Percentiles rank a stretch among this genome's conserved stretches.
These are phyloP conservation scores for Sarocladium strictum DNA, from an alignment of 2,329 filamentous ascomycete genomes.

Conservation along the genomic window DNA sequence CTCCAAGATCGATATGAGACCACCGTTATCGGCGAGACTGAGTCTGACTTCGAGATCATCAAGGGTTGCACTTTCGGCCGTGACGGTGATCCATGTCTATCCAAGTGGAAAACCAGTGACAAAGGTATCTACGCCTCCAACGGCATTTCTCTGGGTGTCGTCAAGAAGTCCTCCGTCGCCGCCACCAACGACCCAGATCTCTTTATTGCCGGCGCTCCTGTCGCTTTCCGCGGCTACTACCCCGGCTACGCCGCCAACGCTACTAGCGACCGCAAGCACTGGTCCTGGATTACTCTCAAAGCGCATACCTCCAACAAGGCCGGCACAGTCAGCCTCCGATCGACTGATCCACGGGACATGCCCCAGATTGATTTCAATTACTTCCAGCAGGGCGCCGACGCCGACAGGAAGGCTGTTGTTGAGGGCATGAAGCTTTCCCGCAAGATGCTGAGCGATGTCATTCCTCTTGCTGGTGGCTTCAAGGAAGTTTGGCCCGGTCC, in stretches of 20 bases:
- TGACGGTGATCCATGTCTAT: slow-evolving; percentile 18
- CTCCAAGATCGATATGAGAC: slow-evolving; percentile 22
- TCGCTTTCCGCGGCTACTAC: slow-evolving; percentile 33
- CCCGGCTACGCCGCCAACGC: slow-evolving; percentile 28
- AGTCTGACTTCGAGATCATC: slow-evolving; percentile 25
- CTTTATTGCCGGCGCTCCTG: slow-evolving; percentile 32
- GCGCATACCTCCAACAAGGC: slow-evolving; percentile 53
- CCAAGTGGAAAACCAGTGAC: slow-evolving; percentile 9
- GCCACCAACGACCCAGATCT: slow-evolving; percentile 19
- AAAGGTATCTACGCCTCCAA: slow-evolving; percentile 27
- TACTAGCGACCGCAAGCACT: slow-evolving; percentile 30
- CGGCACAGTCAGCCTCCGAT: slow-evolving; percentile 54
- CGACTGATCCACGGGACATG: slow-evolving; percentile 52
- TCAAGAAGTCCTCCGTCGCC: slow-evolving; percentile 21
- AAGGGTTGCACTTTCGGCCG: slow-evolving; percentile 24
- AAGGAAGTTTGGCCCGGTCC: slow-evolving; percentile 16
- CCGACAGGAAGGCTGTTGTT: not conserved
- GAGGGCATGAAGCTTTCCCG: slow-evolving; percentile 1
- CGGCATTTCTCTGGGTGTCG: slow-evolving; percentile 24
- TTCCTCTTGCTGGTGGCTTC: slow-evolving; percentile 28
- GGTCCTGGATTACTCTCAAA: slow-evolving; percentile 43
- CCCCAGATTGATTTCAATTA: slow-evolving; percentile 54
- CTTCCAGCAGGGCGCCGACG: slow-evolving; percentile 6
- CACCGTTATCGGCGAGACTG: not conserved
- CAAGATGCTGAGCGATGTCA: not conserved